Evolutionary conservation across 2,329 filamentous ascomycete genomes (phyloP).

Genomic region (Ophiostoma himal-ulmi): DNA sequence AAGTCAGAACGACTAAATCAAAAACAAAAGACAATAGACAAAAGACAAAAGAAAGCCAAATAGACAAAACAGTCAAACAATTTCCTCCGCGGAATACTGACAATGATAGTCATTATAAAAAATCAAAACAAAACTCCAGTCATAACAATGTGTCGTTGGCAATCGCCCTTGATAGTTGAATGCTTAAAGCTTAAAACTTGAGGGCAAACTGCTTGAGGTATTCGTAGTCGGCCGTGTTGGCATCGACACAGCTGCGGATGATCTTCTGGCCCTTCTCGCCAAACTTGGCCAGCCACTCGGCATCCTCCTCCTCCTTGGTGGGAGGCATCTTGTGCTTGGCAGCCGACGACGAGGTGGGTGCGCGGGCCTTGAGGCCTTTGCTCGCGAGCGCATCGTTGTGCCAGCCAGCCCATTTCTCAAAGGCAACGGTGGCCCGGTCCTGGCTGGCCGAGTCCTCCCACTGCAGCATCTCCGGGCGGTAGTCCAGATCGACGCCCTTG

Average conservation of each 20-base stretch:
- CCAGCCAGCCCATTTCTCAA: slow-evolving; percentile 96
- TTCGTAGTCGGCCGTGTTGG: slow-evolving; percentile 69
- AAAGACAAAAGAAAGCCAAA: neutral
- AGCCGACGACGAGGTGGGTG: slow-evolving; percentile 35
- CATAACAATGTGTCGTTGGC: neutral
- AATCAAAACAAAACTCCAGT: neutral
- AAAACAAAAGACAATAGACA: neutral
- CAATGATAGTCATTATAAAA: neutral
- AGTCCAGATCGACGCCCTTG: slow-evolving; percentile 71
- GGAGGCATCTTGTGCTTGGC: slow-evolving; percentile 38
- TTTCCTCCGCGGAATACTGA: neutral
- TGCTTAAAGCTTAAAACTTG: slow-evolving; percentile 41
- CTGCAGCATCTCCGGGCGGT: slow-evolving; percentile 67
- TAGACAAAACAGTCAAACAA: neutral
- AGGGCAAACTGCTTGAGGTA: slow-evolving; percentile 75
- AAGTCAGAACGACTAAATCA: neutral
- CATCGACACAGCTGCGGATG: slow-evolving; percentile 65
- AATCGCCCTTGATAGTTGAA: neutral
- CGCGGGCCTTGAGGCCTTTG: slow-evolving; percentile 64
- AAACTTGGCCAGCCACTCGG: slow-evolving; percentile 68
- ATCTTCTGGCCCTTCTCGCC: slow-evolving; percentile 63
- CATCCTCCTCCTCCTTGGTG: slow-evolving; percentile 56
- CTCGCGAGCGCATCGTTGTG: slow-evolving; percentile 91
- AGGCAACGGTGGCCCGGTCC: slow-evolving; percentile 61
- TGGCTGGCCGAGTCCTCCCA: slow-evolving; percentile 77